Evolutionary conservation across 176 grass and related monocot species (phyloP), one percentile per base, ranked within the genome.

Genomic region (Avena atlantica): DNA sequence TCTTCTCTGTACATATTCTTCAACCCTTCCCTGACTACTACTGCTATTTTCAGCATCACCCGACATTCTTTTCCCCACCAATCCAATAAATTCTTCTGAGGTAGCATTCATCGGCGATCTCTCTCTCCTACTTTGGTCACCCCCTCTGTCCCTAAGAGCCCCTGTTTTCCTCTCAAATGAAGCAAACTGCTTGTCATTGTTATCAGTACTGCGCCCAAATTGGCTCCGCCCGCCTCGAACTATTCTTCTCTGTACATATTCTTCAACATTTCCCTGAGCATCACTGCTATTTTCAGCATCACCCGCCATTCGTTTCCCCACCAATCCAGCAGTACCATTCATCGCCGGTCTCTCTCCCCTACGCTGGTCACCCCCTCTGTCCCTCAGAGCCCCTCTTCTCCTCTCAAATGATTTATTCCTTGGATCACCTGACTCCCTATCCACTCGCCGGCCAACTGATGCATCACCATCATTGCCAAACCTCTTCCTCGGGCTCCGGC

Each of bases 1-100:
- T 83, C 57, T 91, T 86, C 86, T 79, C 29, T 83, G 51, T 29
- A 88, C 79, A 80, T 73, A 80, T 36, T 80, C 80, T 73, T 91
- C 86, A 47, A 85, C 74, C 52, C 83, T 77, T 72, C 65, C 74
- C 36, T 73, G 72, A 21, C 70, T 15, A 47, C 67, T 7, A 29
- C 12, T 48, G 24, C 19, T 74, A 17, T 31, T 60, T 84, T 67
- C 61, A 74, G 74, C 65, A 76, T 25, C 25, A 16, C 34, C 56
- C 0, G 4, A 31, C 24, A 48, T 57, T 83, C 65, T 59, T 74
- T 63, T 84, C 55, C 79, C 85, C 82, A 59, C 10, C n/a, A 83
- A 92, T 53, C 79, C 74, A 48, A 23, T 80, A 84, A 21, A 63
- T 48, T 89, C 23, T 71, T 48, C 44, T 50, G 57, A 23, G 13